Evolutionary conservation across 2,329 filamentous ascomycete species (phyloP), one percentile per base, ranked within the genome.

Genomic region (Talaromyces verruculosus): DNA sequence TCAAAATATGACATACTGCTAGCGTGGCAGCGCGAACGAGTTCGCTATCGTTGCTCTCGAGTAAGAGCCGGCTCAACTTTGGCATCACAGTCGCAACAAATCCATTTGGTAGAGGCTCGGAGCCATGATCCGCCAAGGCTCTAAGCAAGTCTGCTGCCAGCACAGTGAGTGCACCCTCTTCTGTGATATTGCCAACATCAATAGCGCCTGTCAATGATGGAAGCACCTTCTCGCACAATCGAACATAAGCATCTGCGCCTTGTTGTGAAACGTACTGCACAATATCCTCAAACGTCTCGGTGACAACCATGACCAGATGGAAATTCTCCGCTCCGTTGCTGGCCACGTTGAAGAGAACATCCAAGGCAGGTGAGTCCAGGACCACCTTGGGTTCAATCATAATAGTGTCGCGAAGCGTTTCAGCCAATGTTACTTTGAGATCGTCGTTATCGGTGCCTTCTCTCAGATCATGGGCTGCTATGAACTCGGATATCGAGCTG

Each of bases 361-460:
- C 92, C 65, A 89, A 86, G 55, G 90, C 87, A 13, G 90, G 88
- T 15, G 85, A 86, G 0, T 89, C 87, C 25, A 97, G 84, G 25
- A 91, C 89, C 63, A 95, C 87, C 17, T 84, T 84, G 2, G 91
- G 87, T 71, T 97, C 89, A 64, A 97, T 85, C 71, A 89, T 84
- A 72, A 98, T 95, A 33, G 91, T 89, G 71, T 93, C 89, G 61
- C 92, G 87, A 3, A 98, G 83, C 0, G 93, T 91, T 78, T 97
- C 93, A 5, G 94, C 91, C 37, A 99, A 83, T 0, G 93, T 94
- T 15, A 96, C 91, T 70, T 97, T 88, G 64, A 98, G 86, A 76
- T 99, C 95, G 71, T 98, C 94, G 11, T 91, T 91, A 68, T 97
- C 93, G 64, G 91, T 88, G 58, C 96, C 85, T 19, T 97, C 93